Evolutionary conservation across 805 yeast species (phyloP).

Genomic region (Candida yuanshanica): DNA sequence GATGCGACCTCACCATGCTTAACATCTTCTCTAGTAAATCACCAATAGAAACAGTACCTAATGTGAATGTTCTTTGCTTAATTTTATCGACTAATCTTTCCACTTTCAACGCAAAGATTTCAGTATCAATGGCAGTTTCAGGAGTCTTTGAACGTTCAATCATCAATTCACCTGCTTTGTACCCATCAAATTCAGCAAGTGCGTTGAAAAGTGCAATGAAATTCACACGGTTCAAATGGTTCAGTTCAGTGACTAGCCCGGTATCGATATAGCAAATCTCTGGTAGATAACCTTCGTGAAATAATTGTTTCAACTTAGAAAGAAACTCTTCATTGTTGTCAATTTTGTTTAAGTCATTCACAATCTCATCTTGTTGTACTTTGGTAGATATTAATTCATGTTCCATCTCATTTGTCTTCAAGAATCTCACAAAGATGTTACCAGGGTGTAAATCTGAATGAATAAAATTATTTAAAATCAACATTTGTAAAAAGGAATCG

Average conservation of each 20-base stretch:
- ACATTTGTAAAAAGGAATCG: slow-evolving; percentile 90
- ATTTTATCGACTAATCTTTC: slow-evolving; percentile 77
- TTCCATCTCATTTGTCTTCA: slow-evolving; percentile 37
- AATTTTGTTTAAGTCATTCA: slow-evolving; percentile 14
- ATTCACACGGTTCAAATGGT: slow-evolving; percentile 69
- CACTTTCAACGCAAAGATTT: slow-evolving; percentile 81
- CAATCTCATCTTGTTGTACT: slow-evolving; percentile 19
- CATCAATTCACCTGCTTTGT: slow-evolving; percentile 92
- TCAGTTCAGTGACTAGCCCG: slow-evolving; percentile 88
- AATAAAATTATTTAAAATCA: slow-evolving; percentile 86
- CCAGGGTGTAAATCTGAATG: slow-evolving; percentile 99
- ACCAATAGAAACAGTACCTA: slow-evolving; percentile 89
- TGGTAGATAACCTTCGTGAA: slow-evolving; percentile 62
- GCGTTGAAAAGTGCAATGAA: slow-evolving; percentile 88
- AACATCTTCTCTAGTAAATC: slow-evolving; percentile 83
- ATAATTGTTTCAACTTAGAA: slow-evolving; percentile 37
- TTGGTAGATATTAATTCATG: slow-evolving; percentile 23
- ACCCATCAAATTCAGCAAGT: slow-evolving; percentile 88
- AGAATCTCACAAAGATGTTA: slow-evolving; percentile 73
- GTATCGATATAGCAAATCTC: slow-evolving; percentile 90
- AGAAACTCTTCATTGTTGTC: slow-evolving; percentile 38
- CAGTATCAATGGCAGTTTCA: slow-evolving; percentile 79
- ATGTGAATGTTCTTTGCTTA: slow-evolving; percentile 81
- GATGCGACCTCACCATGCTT: slow-evolving; percentile 88
- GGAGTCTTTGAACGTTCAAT: slow-evolving; percentile 93